phyloP scores from a whole-genome alignment of 176 grass and related monocot genomes.

The Aegilops tauschii region DNA sequence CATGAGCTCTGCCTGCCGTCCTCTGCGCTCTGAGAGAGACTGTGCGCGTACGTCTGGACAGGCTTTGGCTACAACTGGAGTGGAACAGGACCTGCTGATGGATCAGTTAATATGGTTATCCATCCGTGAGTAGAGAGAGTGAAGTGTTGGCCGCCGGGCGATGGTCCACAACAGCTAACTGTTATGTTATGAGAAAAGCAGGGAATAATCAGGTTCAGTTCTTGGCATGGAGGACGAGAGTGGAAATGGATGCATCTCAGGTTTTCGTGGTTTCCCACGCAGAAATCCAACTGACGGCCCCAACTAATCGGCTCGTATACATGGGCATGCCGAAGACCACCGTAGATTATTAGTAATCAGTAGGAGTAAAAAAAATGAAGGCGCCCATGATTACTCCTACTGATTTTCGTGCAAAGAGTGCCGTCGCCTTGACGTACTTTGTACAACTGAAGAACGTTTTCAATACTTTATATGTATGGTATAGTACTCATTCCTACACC shows the following conservation, averaged over 20 bases:
- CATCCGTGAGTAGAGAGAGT: neutral
- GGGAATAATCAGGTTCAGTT: neutral
- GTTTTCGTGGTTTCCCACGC: neutral
- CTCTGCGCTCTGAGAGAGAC: neutral
- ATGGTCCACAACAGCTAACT: neutral
- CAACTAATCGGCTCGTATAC: no score
- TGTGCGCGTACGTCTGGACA: neutral
- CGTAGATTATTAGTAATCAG: no score
- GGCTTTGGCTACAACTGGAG: neutral
- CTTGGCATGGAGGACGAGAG: neutral
- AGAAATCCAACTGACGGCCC: no score
- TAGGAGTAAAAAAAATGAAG: no score
- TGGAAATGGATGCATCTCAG: neutral
- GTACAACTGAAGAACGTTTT: neutral
- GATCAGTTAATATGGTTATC: neutral
- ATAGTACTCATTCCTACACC: fast-evolving
- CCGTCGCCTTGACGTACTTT: no score
- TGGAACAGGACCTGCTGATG: neutral
- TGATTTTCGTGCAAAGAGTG: no score
- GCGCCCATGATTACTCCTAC: no score
- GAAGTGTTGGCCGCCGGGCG: neutral
- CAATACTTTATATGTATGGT: fast-evolving
- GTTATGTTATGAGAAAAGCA: neutral
- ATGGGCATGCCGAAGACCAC: no score
- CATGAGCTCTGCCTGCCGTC: neutral